Percentiles rank a stretch among this genome's conserved stretches.
Conservation (phyloP, 2,329 filamentous ascomycete genomes). For the Pseudopyricularia javanii region DNA sequence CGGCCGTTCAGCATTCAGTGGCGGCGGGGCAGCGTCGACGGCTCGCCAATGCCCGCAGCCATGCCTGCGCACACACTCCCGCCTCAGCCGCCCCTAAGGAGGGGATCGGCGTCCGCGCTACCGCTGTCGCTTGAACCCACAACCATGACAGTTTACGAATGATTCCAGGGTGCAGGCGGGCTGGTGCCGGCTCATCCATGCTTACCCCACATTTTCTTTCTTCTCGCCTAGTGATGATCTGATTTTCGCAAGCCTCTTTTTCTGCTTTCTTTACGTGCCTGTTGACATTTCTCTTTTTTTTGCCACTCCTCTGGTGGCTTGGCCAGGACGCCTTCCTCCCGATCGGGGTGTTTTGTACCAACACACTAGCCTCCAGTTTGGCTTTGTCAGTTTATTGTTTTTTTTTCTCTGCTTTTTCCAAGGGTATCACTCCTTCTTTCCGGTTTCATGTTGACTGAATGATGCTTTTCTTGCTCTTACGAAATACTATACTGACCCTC, state of each 20-base stretch:
- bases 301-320: too few relatives aligned
- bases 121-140: not conserved
- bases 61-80: too few relatives aligned
- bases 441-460: not conserved
- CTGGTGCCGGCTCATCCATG: too few relatives aligned
- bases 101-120: not conserved
- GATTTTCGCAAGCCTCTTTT: not conserved
- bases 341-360: too few relatives aligned
- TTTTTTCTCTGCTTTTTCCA: not conserved
- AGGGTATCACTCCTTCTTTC: not conserved
- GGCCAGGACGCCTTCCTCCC: too few relatives aligned
- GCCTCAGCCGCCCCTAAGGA: not conserved
- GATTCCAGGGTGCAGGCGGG: not conserved
- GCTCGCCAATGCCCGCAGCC: not conserved
- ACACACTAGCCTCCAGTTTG: not conserved
- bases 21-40: not conserved
- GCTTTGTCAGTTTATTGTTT: not conserved
- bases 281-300: not conserved
- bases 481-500: too few relatives aligned
- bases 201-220: too few relatives aligned
- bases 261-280: not conserved
- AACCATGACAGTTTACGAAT: not conserved
- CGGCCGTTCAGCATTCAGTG: not conserved
- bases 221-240: not conserved
- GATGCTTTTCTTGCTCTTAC: not conserved